These are phyloP conservation scores for Tylopilus vinaceipallidus DNA, from an alignment of 768 basidiomycete species.

Conservation along the genomic window DNA sequence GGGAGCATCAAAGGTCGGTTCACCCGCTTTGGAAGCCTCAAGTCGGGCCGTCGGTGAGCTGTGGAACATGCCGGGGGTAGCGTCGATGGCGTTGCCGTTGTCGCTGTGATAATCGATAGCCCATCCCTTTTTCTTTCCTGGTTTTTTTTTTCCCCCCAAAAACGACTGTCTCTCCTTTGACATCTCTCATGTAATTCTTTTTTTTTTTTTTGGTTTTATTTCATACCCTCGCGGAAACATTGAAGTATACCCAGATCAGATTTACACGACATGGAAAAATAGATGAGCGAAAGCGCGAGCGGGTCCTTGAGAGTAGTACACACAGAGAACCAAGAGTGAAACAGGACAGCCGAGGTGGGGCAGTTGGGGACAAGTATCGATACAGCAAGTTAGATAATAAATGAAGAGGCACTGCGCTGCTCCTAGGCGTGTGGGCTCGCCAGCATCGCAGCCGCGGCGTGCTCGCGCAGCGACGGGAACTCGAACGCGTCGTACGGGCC, in stretches of 20 bases:
- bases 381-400: conserved; percentile 32
- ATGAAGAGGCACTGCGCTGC: not conserved
- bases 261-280: conserved; percentile 18
- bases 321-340: not conserved
- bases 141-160: not conserved
- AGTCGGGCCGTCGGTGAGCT: conserved; percentile 43
- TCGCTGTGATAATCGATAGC: too few species aligned
- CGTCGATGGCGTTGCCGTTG: too few species aligned
- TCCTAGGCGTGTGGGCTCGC: conserved; percentile 19
- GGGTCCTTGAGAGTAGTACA: not conserved
- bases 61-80: too few species aligned
- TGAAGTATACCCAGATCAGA: conserved; percentile 17
- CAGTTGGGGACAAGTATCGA: conserved; percentile 16
- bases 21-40: conserved; percentile 74
- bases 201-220: conserved; percentile 6
- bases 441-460: conserved; percentile 17
- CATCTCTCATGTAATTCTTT: conserved; percentile 9
- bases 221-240: conserved; percentile 20
- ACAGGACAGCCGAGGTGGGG: too few species aligned
- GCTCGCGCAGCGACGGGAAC: conserved; percentile 33
- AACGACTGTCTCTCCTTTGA: not conserved
- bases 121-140: too few species aligned
- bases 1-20: conserved; percentile 72
- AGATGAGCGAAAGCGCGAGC: conserved; percentile 11
- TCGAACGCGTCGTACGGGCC: conserved; percentile 33